phyloP scores from a whole-genome alignment of 768 basidiomycete species.

The Suillus hirtellus region DNA sequence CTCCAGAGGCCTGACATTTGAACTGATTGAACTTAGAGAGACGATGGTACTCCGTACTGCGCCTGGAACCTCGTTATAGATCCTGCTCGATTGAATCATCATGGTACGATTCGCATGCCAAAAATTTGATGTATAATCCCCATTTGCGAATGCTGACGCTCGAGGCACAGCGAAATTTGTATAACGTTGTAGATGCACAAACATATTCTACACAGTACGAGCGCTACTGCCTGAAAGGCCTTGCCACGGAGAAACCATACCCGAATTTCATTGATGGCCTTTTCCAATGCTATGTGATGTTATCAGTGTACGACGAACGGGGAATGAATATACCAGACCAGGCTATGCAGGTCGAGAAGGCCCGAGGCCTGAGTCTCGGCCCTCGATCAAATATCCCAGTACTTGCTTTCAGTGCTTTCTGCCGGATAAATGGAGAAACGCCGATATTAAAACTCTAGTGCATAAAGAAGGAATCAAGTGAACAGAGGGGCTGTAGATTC shows the following conservation, averaged over 20 bases:
- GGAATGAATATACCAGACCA: not conserved
- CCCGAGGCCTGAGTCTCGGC: not conserved
- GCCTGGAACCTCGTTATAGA: not conserved
- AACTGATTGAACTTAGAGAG: not conserved
- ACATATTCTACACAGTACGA: not conserved
- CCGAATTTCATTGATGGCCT: not conserved
- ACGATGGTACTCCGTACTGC: not conserved
- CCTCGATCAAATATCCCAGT: not conserved
- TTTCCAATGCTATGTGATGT: not conserved
- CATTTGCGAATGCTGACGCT: not conserved
- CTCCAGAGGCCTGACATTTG: not conserved
- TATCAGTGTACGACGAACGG: not conserved
- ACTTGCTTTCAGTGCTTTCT: not conserved
- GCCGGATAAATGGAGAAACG: not conserved
- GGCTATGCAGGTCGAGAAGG: not conserved
- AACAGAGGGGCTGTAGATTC: not conserved
- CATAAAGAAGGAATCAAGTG: not conserved
- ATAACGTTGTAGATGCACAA: not conserved
- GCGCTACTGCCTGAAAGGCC: not conserved
- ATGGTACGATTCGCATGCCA: not conserved
- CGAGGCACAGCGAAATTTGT: not conserved
- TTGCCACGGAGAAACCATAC: not conserved
- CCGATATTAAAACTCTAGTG: not conserved
- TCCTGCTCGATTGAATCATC: not conserved
- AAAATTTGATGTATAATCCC: not conserved